phyloP scores from a whole-genome alignment of 352 stramenopile species.

The Phytopythium mirpurense region DNA sequence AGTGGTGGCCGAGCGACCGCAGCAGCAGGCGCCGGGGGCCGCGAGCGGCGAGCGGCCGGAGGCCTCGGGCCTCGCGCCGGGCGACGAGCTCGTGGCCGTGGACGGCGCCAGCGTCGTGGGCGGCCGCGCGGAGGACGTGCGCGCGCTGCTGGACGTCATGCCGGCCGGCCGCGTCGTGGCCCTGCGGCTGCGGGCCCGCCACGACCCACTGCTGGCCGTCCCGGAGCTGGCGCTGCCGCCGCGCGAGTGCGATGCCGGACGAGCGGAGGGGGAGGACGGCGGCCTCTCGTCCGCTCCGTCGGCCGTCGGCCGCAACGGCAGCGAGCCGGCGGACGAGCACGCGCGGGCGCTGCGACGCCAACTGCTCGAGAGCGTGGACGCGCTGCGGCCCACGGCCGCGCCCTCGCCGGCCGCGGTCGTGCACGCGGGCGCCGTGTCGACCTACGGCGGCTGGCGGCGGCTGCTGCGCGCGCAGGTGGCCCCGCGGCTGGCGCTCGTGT shows the following conservation, averaged over 20 bases:
- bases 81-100: constrained; percentile 61
- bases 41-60: not conserved
- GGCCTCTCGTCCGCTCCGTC: constrained; percentile 13
- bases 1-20: constrained; percentile 1
- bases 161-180: constrained; percentile 25
- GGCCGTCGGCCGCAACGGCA: no score
- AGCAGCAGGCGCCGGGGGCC: constrained; percentile 1
- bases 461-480: constrained; percentile 31
- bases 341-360: constrained; percentile 24
- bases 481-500: constrained; percentile 36
- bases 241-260: not conserved
- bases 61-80: constrained; percentile 14
- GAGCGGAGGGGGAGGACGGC: no score
- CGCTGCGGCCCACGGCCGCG: constrained; percentile 16
- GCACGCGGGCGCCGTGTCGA: constrained; percentile 58
- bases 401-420: constrained; percentile 35
- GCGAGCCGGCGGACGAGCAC: constrained; percentile 14
- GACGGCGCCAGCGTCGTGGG: constrained; percentile 46
- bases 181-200: constrained; percentile 34
- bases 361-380: constrained; percentile 32
- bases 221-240: not conserved
- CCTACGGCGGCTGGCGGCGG: constrained; percentile 70
- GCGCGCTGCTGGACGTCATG: constrained; percentile 25
- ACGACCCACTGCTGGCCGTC: not conserved
- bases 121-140: constrained; percentile 30